Evolutionary conservation across 2,329 filamentous ascomycete species (phyloP), one percentile per base, ranked within the genome.

Genomic region (Cladosporium sp.): DNA sequence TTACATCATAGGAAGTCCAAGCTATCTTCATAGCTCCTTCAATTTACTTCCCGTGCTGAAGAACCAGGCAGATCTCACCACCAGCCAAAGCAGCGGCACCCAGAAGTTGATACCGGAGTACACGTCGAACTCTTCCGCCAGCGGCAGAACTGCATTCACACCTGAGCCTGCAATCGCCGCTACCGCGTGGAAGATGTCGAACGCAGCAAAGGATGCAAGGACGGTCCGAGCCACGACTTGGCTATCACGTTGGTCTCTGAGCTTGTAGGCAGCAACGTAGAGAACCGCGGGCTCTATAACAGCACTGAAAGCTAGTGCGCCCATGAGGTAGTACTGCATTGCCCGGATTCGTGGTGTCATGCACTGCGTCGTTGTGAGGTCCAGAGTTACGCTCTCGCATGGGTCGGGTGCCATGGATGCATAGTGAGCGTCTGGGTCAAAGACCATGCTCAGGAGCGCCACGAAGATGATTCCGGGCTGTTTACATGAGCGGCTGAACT

Each of bases 231-330:
- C 43, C 10, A 62, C 59, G 5, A n/a, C 2, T 3, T 5, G 21
- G 7, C 14, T 23, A 14, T 53, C 59, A 25, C 43, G 25, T 18
- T 25, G 30, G 26, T 34, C 46, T 32, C 32, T 49, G 36, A 62
- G 30, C 36, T 36, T 46, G 18, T 30, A 25, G 59, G 30, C 5
- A n/a, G 59, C 43, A n/a, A 62, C 43, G 16, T 62, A 62, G 7
- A 62, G 43, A 1, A 21, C n/a, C 7, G 51, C 25, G 3, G 59
- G 39, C 26, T 62, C 59, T 2, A 62, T 32, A 21, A 62, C 46
- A 26, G 59, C 46, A 18, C 59, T 62, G 59, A 62, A 62, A 13
- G 59, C 46, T 8, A 62, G 30, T 25, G 59, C 46, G 11, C 36
- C 36, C 43, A 62, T 62, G 43, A 48, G 51, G 18, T 49, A 49